Conservation (phyloP, 2,329 filamentous ascomycete genomes). For the Ophiostoma sp. region DNA sequence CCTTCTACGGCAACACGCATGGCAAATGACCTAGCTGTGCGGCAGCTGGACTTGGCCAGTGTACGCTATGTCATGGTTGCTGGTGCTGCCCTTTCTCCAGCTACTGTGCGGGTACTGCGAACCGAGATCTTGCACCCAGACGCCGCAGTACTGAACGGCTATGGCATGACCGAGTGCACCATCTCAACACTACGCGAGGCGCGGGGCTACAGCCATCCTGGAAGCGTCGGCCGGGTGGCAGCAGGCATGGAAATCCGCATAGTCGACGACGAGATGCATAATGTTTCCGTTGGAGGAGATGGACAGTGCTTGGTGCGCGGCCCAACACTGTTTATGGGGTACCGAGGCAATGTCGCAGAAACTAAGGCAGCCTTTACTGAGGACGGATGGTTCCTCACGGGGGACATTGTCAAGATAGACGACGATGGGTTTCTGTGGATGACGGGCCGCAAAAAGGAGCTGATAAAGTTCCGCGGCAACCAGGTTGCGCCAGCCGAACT, state of each 20-base stretch:
- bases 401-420: conserved; percentile 64
- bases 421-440: conserved; percentile 53
- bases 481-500: conserved; percentile 53
- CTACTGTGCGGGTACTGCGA: not conserved
- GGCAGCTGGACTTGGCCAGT: not conserved
- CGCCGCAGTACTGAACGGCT: not conserved
- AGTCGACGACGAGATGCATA: not conserved
- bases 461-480: conserved; percentile 56
- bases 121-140: not conserved
- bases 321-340: not conserved
- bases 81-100: not conserved
- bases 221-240: not conserved
- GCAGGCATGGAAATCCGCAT: not conserved
- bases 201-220: not conserved
- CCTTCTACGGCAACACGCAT: not conserved
- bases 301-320: not conserved
- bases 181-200: not conserved
- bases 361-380: not conserved
- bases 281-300: not conserved
- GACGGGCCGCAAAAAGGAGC: conserved; percentile 67
- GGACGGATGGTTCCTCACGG: conserved; percentile 31
- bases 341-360: not conserved
- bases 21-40: not conserved
- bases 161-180: not conserved
- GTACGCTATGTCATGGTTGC: not conserved